phyloP scores from a whole-genome alignment of 495 filamentous ascomycete genomes.

The Podospora didyma region DNA sequence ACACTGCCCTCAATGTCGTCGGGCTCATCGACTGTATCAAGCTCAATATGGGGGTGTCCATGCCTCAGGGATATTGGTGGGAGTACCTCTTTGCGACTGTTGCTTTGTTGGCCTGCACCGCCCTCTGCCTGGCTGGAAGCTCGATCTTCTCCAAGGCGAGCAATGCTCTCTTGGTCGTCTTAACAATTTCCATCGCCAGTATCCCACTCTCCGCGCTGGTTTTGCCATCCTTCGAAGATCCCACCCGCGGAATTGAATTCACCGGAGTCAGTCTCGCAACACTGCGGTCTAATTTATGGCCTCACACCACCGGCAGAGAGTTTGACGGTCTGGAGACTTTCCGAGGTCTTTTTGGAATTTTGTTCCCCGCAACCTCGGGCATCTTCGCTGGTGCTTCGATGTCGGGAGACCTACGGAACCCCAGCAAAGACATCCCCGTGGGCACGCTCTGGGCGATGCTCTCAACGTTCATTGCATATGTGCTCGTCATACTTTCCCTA shows the following conservation, averaged over 20 bases:
- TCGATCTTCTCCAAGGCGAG: slow-evolving; percentile 77
- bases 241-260: slow-evolving; percentile 61
- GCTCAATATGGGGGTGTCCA: slow-evolving; percentile 69
- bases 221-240: slow-evolving; percentile 60
- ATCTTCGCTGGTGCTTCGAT: slow-evolving; percentile 79
- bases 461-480: slow-evolving; percentile 72
- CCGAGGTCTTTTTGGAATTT: slow-evolving; percentile 79
- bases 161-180: slow-evolving; percentile 70
- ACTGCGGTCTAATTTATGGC: slow-evolving; percentile 66
- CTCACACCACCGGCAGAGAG: slow-evolving; percentile 34
- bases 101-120: slow-evolving; percentile 69
- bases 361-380: slow-evolving; percentile 76
- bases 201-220: slow-evolving; percentile 73
- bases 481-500: slow-evolving; percentile 75
- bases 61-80: slow-evolving; percentile 71
- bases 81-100: slow-evolving; percentile 74
- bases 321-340: slow-evolving; percentile 67
- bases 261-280: slow-evolving; percentile 70
- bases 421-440: slow-evolving; percentile 78
- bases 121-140: slow-evolving; percentile 74
- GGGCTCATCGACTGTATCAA: slow-evolving; percentile 80
- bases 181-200: slow-evolving; percentile 72
- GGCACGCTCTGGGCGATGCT: slow-evolving; percentile 75
- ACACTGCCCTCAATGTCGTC: slow-evolving; percentile 85
- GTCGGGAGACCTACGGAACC: slow-evolving; percentile 81